Percentiles rank a stretch among this genome's conserved stretches.
These are phyloP conservation scores for Colletotrichum sp. DNA, from an alignment of 2,329 filamentous ascomycete species.

Conservation along the genomic window DNA sequence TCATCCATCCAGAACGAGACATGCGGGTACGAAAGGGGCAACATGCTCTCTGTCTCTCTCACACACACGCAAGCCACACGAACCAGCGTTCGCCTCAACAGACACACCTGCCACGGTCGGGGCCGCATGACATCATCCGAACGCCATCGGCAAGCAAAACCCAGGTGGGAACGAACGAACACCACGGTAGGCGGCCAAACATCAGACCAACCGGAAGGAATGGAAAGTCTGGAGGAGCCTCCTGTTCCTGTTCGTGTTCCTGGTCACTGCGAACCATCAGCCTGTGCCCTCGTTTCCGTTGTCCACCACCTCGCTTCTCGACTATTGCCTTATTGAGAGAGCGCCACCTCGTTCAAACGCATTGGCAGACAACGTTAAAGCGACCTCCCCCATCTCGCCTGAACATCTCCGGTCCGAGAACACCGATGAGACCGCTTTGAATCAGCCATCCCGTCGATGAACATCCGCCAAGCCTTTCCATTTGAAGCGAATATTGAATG, in stretches of 20 bases:
- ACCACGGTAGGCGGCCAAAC: background rate
- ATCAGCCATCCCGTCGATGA: background rate
- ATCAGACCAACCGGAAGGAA: background rate
- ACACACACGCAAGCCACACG: background rate
- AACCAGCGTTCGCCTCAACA: background rate
- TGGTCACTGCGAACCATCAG: background rate
- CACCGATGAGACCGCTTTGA: background rate
- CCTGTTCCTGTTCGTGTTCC: background rate
- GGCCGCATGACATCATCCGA: constrained; percentile 21
- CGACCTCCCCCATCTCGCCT: background rate
- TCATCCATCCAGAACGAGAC: background rate
- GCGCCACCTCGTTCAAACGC: background rate
- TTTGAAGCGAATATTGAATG: background rate
- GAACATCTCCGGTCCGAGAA: background rate
- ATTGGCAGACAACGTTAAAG: background rate
- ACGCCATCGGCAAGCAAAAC: background rate
- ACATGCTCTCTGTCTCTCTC: background rate
- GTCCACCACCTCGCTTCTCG: background rate
- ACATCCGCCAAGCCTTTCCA: background rate
- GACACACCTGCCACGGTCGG: background rate
- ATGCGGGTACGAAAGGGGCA: background rate
- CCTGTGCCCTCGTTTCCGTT: background rate
- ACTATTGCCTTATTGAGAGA: background rate
- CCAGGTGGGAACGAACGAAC: background rate
- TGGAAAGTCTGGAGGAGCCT: background rate